Evolutionary conservation across 2,329 filamentous ascomycete genomes (phyloP).

Genomic region (Rutstroemia sp.): DNA sequence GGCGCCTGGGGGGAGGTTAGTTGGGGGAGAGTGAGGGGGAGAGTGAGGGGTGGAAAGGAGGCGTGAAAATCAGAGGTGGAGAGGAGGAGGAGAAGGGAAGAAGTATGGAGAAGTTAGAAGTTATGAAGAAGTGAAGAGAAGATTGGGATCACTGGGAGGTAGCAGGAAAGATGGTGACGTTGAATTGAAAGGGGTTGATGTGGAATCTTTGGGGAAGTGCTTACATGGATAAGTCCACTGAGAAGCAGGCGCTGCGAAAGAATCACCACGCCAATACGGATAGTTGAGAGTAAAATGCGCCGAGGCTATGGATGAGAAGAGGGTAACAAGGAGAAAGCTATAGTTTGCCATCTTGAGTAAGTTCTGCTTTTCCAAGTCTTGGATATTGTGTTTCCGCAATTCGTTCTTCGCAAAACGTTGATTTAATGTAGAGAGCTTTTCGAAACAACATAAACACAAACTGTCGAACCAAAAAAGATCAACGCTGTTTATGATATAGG

Average conservation of each 20-base stretch:
- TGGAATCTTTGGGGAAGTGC: background rate
- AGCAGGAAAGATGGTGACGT: background rate
- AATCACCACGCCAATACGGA: constrained; percentile 4
- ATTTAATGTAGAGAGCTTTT: too few relatives aligned
- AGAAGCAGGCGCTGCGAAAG: constrained; percentile 8
- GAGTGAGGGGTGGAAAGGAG: too few relatives aligned
- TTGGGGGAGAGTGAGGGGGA: background rate
- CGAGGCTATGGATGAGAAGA: constrained; percentile 4
- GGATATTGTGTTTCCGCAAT: background rate
- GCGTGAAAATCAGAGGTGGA: background rate
- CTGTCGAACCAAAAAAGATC: background rate
- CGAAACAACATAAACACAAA: background rate
- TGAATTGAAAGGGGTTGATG: too few relatives aligned
- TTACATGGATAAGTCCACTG: constrained; percentile 11
- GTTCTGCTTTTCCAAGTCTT: background rate
- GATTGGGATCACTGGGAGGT: too few relatives aligned
- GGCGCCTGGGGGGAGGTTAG: constrained; percentile 3
- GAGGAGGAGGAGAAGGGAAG: background rate
- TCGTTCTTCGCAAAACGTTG: too few relatives aligned
- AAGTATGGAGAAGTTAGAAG: background rate
- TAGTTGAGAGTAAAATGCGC: constrained; percentile 11
- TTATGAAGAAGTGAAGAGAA: background rate
- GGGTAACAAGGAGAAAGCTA: background rate
- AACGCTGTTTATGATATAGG: background rate
- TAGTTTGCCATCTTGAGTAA: background rate